Evolutionary conservation across 2,329 filamentous ascomycete genomes (phyloP).

Genomic region (Colletotrichum acutatum): DNA sequence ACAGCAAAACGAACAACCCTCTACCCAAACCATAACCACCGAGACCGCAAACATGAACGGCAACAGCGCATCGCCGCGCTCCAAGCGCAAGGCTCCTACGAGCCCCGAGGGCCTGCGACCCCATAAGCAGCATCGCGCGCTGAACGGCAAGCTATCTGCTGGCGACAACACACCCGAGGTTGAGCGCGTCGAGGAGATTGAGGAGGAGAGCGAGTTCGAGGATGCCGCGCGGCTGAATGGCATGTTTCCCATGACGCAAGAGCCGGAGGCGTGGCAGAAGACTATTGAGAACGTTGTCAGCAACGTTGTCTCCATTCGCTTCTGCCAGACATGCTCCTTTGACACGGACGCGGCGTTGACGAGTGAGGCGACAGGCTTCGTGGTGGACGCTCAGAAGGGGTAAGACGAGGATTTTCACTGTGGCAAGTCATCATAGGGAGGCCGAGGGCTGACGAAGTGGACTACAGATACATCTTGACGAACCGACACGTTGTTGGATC

Average conservation of each 20-base stretch:
- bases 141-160: conserved; percentile 61
- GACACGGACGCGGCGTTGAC: conserved; percentile 95
- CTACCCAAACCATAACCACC: background rate
- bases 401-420: conserved; percentile 54
- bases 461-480: conserved; percentile 77
- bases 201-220: conserved; percentile 54
- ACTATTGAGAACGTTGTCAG: conserved; percentile 94
- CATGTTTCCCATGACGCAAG: conserved; percentile 35
- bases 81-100: conserved; percentile 64
- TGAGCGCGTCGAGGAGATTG: conserved; percentile 43
- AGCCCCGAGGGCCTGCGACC: conserved; percentile 52
- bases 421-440: background rate
- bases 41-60: conserved; percentile 54
- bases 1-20: conserved; percentile 2
- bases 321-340: conserved; percentile 97
- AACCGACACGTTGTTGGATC: conserved; percentile 95
- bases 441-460: background rate
- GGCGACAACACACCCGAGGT: conserved; percentile 61
- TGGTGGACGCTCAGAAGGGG: conserved; percentile 93
- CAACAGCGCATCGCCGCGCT: conserved; percentile 51
- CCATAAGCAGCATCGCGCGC: conserved; percentile 54
- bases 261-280: conserved; percentile 82
- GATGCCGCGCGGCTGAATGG: conserved; percentile 45
- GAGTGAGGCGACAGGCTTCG: conserved; percentile 96
- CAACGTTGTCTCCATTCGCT: conserved; percentile 98